These are phyloP conservation scores for Diplosphaera chodatii DNA, from an alignment of 139 green algal genomes.

Conservation along the genomic window DNA sequence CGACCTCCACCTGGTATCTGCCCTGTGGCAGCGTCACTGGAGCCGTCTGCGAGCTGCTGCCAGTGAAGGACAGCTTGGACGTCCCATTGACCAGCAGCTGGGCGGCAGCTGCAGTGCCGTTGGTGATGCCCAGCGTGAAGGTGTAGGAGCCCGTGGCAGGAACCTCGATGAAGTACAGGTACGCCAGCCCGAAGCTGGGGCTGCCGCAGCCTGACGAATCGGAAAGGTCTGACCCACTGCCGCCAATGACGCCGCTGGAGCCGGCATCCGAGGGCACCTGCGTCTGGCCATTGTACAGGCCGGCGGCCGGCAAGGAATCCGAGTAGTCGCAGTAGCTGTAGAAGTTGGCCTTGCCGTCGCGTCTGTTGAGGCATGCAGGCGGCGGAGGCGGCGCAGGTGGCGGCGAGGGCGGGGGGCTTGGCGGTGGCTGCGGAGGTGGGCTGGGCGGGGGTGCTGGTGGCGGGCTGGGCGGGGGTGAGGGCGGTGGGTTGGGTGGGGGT, in stretches of 20 bases:
- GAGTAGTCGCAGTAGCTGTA: not conserved
- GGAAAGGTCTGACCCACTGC: not conserved
- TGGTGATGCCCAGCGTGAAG: not conserved
- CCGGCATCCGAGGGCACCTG: not conserved
- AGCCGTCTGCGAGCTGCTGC: not conserved
- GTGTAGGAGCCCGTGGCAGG: not conserved
- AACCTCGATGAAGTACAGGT: not conserved
- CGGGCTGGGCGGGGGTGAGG: not conserved
- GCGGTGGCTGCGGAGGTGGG: too few species aligned
- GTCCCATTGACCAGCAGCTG: not conserved
- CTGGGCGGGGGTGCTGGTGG: too few species aligned
- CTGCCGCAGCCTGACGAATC: not conserved
- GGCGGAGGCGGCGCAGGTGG: too few species aligned
- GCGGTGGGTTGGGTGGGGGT: too few species aligned
- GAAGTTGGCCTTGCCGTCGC: not conserved
- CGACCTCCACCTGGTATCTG: not conserved
- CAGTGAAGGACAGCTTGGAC: not conserved
- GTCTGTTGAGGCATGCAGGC: not conserved
- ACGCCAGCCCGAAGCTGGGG: not conserved
- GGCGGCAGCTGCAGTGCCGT: not conserved
- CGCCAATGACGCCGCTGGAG: not conserved
- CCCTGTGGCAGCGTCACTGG: not conserved
- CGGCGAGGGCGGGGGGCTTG: not conserved
- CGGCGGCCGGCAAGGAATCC: not conserved
- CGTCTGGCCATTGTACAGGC: not conserved